Evolutionary conservation across 306 rosid species (phyloP).

Genomic region (Luffa acutangula): DNA sequence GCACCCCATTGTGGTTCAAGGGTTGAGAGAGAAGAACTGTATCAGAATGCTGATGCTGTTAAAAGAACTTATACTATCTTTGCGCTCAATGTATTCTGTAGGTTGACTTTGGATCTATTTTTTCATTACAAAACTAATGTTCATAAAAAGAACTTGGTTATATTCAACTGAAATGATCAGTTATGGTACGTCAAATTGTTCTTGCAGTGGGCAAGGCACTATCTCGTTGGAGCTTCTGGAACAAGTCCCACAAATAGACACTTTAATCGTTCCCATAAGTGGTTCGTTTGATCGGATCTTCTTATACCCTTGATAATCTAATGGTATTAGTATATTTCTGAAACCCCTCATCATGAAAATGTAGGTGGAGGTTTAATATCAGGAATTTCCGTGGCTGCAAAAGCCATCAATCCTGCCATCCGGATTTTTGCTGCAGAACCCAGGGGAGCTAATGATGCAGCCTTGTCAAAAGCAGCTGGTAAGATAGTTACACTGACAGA

Average conservation of each 20-base stretch:
- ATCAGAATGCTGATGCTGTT: neutral
- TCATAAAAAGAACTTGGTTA: neutral
- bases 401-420: conserved; percentile 61
- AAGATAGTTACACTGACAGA: conserved; percentile 52
- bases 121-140: neutral
- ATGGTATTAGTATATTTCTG: neutral
- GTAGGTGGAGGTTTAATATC: conserved; percentile 88
- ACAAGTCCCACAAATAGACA: conserved; percentile 66
- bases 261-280: conserved; percentile 70
- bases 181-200: conserved; percentile 9
- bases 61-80: neutral
- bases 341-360: conserved; percentile 15
- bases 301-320: neutral
- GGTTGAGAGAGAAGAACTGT: neutral
- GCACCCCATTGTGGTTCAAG: neutral
- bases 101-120: neutral
- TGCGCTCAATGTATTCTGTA: neutral
- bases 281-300: conserved; percentile 40
- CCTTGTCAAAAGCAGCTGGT: conserved; percentile 81
- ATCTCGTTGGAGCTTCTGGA: conserved; percentile 73
- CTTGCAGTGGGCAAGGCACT: conserved; percentile 94
- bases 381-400: conserved; percentile 91
- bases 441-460: conserved; percentile 82
- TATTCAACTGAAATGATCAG: neutral
- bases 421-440: conserved; percentile 84